A percentile compares a stretch with the other conserved stretches of the same genome.
Evolutionary conservation across 2,329 filamentous ascomycete genomes (phyloP).

Genomic region (Claviceps sorghi): DNA sequence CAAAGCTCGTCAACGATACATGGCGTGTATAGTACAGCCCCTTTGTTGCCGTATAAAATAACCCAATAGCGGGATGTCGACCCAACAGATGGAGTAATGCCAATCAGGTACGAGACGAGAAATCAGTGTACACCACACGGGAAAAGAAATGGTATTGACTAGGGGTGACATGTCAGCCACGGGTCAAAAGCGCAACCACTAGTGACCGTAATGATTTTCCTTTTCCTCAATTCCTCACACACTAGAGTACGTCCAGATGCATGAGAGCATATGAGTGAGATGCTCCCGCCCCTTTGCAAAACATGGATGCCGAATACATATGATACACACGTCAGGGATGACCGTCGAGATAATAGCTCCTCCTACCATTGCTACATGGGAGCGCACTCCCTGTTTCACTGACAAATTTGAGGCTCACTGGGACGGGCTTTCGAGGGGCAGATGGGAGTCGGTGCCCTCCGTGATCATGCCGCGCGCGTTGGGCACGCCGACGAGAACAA

Average conservation of each 20-base stretch:
- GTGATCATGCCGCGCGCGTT: slow-evolving; percentile 47
- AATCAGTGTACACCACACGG: no score
- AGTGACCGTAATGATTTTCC: not conserved
- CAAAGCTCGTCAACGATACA: no score
- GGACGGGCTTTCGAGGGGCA: not conserved
- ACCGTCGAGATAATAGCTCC: not conserved
- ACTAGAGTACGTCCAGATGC: not conserved
- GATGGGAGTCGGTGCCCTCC: slow-evolving; percentile 23
- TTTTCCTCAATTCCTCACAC: not conserved
- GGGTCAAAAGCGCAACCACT: no score
- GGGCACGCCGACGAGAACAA: slow-evolving; percentile 42
- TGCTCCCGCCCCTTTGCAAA: not conserved
- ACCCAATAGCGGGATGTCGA: no score
- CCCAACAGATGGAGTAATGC: no score
- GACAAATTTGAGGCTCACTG: not conserved
- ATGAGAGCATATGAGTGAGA: not conserved
- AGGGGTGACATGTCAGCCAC: no score
- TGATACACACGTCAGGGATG: not conserved
- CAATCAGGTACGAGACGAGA: no score
- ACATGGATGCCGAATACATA: not conserved
- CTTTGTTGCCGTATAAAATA: no score
- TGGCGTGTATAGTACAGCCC: no score
- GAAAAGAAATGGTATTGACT: no score
- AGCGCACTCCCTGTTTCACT: not conserved
- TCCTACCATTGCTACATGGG: not conserved